Conservation (phyloP, 2,329 filamentous ascomycete genomes). For the Diaporthe citri region DNA sequence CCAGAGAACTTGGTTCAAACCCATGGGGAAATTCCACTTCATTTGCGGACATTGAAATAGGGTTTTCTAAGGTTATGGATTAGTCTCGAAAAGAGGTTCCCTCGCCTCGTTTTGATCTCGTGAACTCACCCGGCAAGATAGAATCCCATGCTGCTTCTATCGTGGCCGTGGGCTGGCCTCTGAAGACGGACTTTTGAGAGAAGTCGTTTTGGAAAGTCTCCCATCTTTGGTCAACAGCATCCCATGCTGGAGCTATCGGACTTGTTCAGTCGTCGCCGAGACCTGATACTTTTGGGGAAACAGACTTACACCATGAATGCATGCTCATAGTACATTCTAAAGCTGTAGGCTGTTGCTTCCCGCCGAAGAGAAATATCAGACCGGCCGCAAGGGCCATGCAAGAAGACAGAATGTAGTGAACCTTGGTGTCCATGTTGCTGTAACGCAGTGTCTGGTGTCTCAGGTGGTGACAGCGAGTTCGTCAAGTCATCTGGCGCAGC, state of each 20-base stretch:
- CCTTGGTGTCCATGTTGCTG: neutral
- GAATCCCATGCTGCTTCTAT: neutral
- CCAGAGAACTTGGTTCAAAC: neutral
- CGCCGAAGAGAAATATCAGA: neutral
- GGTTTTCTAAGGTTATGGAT: neutral
- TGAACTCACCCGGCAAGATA: neutral
- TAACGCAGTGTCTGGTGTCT: neutral
- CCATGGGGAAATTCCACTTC: neutral
- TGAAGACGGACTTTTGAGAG: neutral
- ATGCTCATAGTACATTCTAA: neutral
- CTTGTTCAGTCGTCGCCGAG: neutral
- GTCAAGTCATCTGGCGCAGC: neutral
- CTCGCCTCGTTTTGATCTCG: neutral
- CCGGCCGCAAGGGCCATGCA: neutral
- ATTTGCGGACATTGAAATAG: neutral
- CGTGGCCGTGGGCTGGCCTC: neutral
- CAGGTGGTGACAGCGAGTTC: neutral
- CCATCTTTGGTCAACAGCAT: neutral
- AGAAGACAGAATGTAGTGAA: neutral
- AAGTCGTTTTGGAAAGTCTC: slow-evolving; percentile 2
- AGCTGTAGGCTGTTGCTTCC: neutral
- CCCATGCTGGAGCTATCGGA: neutral
- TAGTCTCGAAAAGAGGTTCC: neutral
- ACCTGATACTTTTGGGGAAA: neutral
- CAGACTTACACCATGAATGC: neutral